Evolutionary conservation across 1,139 yeast genomes (phyloP).

Genomic region (Magnusiomyces fungicola): DNA sequence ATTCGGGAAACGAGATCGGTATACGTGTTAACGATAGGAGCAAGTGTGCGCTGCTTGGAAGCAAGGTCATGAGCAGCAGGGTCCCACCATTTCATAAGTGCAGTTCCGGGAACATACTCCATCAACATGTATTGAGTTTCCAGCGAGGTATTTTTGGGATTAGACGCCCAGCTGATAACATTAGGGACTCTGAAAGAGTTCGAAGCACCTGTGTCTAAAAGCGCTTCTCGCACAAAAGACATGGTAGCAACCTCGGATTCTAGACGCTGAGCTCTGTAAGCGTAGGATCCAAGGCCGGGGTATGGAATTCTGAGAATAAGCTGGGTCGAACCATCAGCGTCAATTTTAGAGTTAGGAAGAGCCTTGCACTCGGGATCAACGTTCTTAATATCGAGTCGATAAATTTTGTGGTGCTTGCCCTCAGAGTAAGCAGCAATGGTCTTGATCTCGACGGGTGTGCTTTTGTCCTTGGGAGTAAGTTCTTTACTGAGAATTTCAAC

Average conservation of each 20-base stretch:
- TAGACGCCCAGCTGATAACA: slow-evolving; percentile 64
- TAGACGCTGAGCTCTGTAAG: slow-evolving; percentile 57
- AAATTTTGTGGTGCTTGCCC: slow-evolving; percentile 87
- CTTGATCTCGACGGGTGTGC: slow-evolving; percentile 42
- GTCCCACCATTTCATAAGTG: slow-evolving; percentile 84
- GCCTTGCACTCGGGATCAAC: slow-evolving; percentile 37
- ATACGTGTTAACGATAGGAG: slow-evolving; percentile 32
- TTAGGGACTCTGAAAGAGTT: slow-evolving; percentile 46
- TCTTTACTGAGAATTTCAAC: slow-evolving; percentile 31
- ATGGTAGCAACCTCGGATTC: slow-evolving; percentile 90
- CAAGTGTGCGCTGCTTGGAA: slow-evolving; percentile 32
- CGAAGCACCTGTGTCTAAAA: slow-evolving; percentile 30
- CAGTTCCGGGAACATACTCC: slow-evolving; percentile 65
- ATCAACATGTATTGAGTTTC: slow-evolving; percentile 69
- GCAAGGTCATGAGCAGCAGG: slow-evolving; percentile 57
- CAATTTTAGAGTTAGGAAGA: slow-evolving; percentile 10
- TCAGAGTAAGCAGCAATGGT: slow-evolving; percentile 82
- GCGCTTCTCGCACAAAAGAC: slow-evolving; percentile 57
- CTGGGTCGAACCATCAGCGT: slow-evolving; percentile 15
- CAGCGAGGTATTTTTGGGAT: slow-evolving; percentile 48
- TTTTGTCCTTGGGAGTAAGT: slow-evolving; percentile 23
- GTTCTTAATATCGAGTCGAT: slow-evolving; percentile 58
- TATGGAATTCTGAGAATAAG: slow-evolving; percentile 83
- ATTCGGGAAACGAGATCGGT: slow-evolving; percentile 28
- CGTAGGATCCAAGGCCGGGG: slow-evolving; percentile 46